These are phyloP conservation scores for Macrophomina tecta DNA, from an alignment of 2,329 filamentous ascomycete genomes.

Conservation along the genomic window DNA sequence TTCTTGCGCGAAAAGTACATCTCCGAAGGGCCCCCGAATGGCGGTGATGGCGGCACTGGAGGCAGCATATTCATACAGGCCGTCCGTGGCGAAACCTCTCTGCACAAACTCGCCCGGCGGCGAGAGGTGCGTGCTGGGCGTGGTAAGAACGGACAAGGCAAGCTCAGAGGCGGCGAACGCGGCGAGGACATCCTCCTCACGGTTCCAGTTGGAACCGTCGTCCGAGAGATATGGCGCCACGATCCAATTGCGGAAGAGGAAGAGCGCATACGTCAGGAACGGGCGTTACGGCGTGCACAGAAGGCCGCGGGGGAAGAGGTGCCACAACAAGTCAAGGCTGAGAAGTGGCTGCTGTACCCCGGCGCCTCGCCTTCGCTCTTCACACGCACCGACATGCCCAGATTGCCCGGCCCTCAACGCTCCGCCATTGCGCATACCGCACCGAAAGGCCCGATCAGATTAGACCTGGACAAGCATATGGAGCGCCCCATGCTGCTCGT, in stretches of 20 bases:
- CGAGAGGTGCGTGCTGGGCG: constrained; percentile 75
- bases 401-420: constrained; percentile 61
- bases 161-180: constrained; percentile 73
- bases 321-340: constrained; percentile 49
- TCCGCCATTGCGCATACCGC: constrained; percentile 69
- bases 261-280: constrained; percentile 30
- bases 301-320: constrained; percentile 45
- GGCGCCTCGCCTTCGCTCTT: constrained; percentile 77
- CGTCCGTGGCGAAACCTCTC: constrained; percentile 84
- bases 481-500: constrained; percentile 83
- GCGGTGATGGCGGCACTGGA: constrained; percentile 89
- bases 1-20: constrained; percentile 92
- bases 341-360: constrained; percentile 88
- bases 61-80: constrained; percentile 96
- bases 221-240: constrained; percentile 78
- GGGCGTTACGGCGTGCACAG: constrained; percentile 38
- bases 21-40: constrained; percentile 87
- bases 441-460: constrained; percentile 71
- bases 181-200: constrained; percentile 88
- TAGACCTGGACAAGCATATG: constrained; percentile 70
- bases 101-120: constrained; percentile 86
- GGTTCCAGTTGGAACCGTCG: constrained; percentile 90
- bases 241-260: constrained; percentile 76
- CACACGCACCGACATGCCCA: constrained; percentile 63
- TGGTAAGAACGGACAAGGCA: constrained; percentile 80